Conservation (phyloP, 2,329 filamentous ascomycete species). For the Botryosphaeria dothidea region DNA sequence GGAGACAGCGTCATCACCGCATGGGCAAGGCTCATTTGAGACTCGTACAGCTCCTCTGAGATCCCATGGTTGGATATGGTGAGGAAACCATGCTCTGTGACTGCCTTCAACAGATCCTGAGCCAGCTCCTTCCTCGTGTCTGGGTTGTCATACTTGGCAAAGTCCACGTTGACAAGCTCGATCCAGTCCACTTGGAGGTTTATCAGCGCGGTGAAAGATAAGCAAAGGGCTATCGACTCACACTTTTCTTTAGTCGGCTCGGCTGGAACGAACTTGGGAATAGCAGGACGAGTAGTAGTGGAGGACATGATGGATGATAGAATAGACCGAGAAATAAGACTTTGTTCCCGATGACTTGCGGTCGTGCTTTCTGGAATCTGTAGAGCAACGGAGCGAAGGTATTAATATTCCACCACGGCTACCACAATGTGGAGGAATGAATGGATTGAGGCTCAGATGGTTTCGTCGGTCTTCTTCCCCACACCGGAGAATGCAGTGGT, state of each 20-base stretch:
- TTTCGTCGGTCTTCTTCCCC: too few species aligned
- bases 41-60: background rate
- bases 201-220: background rate
- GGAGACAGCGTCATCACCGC: background rate
- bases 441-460: too few species aligned
- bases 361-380: too few species aligned
- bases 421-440: too few species aligned
- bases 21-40: constrained; percentile 1
- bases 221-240: background rate
- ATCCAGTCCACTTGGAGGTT: background rate
- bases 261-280: background rate
- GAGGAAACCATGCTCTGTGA: constrained; percentile 1
- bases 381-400: too few species aligned
- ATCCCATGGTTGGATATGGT: constrained; percentile 6
- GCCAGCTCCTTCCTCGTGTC: background rate
- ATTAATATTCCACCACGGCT: too few species aligned
- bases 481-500: too few species aligned
- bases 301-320: background rate
- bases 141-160: background rate
- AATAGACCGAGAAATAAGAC: too few species aligned
- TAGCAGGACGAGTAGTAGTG: background rate
- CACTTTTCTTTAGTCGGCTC: background rate
- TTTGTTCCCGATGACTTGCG: too few species aligned
- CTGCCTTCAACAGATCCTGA: background rate
- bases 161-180: constrained; percentile 2